A percentile compares a stretch with the other conserved stretches of the same genome.
Conservation (phyloP, 2,329 filamentous ascomycete species). For the Xylaria sp. region DNA sequence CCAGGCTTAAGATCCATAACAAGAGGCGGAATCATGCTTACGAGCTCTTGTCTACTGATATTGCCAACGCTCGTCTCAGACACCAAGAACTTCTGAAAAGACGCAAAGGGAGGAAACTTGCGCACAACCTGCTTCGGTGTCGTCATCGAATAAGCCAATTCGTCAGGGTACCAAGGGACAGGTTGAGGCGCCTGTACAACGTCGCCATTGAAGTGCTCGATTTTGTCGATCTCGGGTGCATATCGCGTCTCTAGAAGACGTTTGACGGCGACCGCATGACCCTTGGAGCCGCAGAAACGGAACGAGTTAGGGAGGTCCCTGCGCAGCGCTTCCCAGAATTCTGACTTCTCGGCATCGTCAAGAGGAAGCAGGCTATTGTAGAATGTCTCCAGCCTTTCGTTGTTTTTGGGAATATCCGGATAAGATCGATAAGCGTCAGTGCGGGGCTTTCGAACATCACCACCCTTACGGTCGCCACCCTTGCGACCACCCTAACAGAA, state of each 20-base stretch:
- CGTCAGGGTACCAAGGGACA: slow-evolving; percentile 92
- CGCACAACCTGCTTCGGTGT: slow-evolving; percentile 96
- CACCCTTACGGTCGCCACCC: slow-evolving; percentile 48
- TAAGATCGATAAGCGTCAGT: slow-evolving; percentile 55
- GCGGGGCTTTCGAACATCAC: slow-evolving; percentile 41
- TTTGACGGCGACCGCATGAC: slow-evolving; percentile 92
- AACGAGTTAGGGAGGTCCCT: slow-evolving; percentile 96
- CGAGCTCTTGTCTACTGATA: slow-evolving; percentile 95
- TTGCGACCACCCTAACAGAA: slow-evolving; percentile 46
- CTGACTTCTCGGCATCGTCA: slow-evolving; percentile 77
- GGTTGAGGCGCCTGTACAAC: slow-evolving; percentile 82
- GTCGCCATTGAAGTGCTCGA: slow-evolving; percentile 83
- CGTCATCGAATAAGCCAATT: slow-evolving; percentile 97
- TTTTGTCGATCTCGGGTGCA: slow-evolving; percentile 87
- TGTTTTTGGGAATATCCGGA: slow-evolving; percentile 76
- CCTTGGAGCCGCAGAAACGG: slow-evolving; percentile 94
- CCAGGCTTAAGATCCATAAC: slow-evolving; percentile 90
- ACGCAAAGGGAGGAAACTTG: slow-evolving; percentile 91
- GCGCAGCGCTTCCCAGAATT: slow-evolving; percentile 86
- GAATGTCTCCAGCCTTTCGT: slow-evolving; percentile 85
- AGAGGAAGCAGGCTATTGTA: slow-evolving; percentile 84
- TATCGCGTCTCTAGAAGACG: slow-evolving; percentile 88
- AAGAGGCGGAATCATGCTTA: slow-evolving; percentile 98
- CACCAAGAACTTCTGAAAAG: slow-evolving; percentile 97
- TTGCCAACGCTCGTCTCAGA: slow-evolving; percentile 97